These are phyloP conservation scores for Yarrowia deformans DNA, from an alignment of 805 yeast genomes.

Conservation along the genomic window DNA sequence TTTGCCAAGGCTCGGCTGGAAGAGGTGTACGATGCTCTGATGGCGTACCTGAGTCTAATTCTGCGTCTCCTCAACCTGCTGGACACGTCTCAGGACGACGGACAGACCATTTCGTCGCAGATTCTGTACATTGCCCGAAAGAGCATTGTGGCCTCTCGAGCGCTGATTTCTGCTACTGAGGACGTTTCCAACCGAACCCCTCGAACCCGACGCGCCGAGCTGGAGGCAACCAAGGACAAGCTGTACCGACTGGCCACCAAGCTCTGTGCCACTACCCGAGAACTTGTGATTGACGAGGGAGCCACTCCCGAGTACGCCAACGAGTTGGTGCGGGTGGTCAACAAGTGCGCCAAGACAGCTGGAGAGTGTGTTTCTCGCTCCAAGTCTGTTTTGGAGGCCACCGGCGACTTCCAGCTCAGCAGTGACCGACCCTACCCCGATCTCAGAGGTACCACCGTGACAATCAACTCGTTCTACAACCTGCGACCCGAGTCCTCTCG, in stretches of 20 bases:
- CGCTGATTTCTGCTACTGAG: slow-evolving; percentile 52
- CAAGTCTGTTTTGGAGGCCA: slow-evolving; percentile 44
- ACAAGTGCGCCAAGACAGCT: slow-evolving; percentile 50
- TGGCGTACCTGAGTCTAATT: slow-evolving; percentile 50
- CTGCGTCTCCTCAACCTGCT: slow-evolving; percentile 46
- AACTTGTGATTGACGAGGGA: slow-evolving; percentile 47
- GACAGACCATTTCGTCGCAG: slow-evolving; percentile 48
- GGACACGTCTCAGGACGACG: slow-evolving; percentile 42
- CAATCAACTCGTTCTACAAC: slow-evolving; percentile 37
- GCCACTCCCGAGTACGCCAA: slow-evolving; percentile 42
- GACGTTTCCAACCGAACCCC: slow-evolving; percentile 47
- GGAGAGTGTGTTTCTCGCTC: slow-evolving; percentile 50
- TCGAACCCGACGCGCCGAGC: slow-evolving; percentile 44
- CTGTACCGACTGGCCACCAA: slow-evolving; percentile 49
- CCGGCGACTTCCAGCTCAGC: slow-evolving; percentile 49
- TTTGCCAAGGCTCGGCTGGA: slow-evolving; percentile 49
- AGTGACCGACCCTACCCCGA: slow-evolving; percentile 47
- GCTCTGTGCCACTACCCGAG: slow-evolving; percentile 52
- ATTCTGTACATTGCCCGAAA: slow-evolving; percentile 51
- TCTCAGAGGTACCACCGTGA: slow-evolving; percentile 42
- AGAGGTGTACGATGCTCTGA: slow-evolving; percentile 50
- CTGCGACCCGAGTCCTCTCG: slow-evolving; percentile 2
- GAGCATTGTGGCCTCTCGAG: slow-evolving; percentile 53
- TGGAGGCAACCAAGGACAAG: slow-evolving; percentile 50
- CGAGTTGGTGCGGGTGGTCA: slow-evolving; percentile 47